Evolutionary conservation across 345 rosid genomes (phyloP).

Genomic region (Salix arbutifolia): DNA sequence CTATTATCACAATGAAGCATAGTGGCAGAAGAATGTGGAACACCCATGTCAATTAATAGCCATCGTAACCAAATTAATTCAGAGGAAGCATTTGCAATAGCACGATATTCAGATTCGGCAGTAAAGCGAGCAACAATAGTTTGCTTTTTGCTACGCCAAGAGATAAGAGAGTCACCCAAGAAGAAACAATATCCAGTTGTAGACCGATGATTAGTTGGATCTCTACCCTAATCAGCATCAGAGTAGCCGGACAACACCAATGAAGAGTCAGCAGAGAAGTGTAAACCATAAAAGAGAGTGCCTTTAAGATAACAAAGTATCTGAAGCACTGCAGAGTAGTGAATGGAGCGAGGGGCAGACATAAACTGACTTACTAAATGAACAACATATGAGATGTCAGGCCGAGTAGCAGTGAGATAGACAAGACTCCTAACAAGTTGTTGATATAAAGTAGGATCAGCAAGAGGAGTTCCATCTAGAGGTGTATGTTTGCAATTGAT

Average conservation of each 20-base stretch:
- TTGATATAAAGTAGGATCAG: no score
- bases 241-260: no score
- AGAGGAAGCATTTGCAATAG: background rate
- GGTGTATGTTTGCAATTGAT: background rate
- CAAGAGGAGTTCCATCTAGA: background rate
- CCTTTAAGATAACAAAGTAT: background rate
- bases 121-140: background rate
- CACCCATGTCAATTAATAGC: background rate
- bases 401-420: no score
- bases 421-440: no score
- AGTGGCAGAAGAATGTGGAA: background rate
- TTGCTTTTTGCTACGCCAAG: background rate
- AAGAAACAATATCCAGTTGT: no score
- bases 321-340: no score
- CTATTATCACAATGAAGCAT: background rate
- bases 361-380: no score
- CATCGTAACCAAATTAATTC: background rate
- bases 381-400: no score
- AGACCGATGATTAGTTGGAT: background rate
- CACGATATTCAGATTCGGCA: background rate
- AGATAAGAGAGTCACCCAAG: background rate
- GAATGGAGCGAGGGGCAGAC: no score
- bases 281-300: background rate
- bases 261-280: no score
- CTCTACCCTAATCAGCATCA: background rate